Evolutionary conservation across 2,329 filamentous ascomycete genomes (phyloP), one percentile per base, ranked within the genome.

Genomic region (Colletotrichum sp.): DNA sequence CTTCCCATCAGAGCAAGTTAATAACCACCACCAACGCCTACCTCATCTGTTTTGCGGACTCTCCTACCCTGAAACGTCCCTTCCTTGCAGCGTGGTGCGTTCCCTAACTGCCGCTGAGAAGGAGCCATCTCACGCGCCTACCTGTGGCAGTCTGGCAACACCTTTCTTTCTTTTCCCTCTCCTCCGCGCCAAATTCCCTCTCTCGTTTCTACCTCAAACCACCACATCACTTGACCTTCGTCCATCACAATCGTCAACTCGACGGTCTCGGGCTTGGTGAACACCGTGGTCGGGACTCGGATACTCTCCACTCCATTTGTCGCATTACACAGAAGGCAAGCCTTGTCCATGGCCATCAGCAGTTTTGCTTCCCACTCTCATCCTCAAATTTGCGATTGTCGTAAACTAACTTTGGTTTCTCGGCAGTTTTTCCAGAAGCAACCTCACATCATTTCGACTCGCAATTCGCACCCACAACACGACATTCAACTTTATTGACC

Each of bases 401-500:
- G n/a, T 13, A 10, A 52, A 13, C 43, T 52, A 52, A 52, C 1
- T 52, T 52, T 24, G 43, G 43, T 13, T 52, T 12, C 10, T 58
- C 55, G 21, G 26, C 55, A 58, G 21, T 58, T 21, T 58, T 58
- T 58, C 55, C 16, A 18, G 13, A 58, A 52, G 43, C 43, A 52
- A 52, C n/a, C 43, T 52, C 43, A 10, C 43, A 52, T 52, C 43
- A 52, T 13, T 28, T 16, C 15, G 26, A 28, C 15, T 28, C 24
- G 55, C 21, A 58, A 18, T 52, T 21, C 55, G 55, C 9, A 58
- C 16, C 24, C 21, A 28, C 55, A 58, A 28, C 21, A 24, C 58
- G 12, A 34, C 3, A 30, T 21, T 21, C 12, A 1, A 34, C 1
- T 6, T 9, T 62, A 0, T 0, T 32, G 30, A 36, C 30, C 18